Conservation (phyloP, 352 stramenopile genomes). For the Phytopythium oedochilum region DNA sequence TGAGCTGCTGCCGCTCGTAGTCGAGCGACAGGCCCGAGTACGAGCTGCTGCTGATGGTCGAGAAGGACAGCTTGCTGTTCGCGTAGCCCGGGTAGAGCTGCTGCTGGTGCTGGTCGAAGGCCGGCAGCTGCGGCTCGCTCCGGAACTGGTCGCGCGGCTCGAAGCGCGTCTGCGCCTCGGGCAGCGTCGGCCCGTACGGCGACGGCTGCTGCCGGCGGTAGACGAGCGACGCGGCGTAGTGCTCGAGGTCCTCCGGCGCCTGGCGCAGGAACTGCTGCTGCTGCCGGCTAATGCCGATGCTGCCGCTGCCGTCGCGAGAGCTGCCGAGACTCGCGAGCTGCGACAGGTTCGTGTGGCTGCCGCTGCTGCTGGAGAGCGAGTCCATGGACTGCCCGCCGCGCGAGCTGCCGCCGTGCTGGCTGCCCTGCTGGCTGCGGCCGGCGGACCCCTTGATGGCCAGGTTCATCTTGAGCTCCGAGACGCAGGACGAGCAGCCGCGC, state of each 20-base stretch:
- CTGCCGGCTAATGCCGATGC: not conserved
- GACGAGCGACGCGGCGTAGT: not conserved
- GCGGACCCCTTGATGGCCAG: conserved; percentile 9
- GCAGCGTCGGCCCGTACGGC: conserved; percentile 1
- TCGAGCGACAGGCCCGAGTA: conserved; percentile 35
- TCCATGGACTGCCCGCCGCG: not conserved
- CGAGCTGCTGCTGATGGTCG: conserved; percentile 38
- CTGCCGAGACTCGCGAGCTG: conserved; percentile 16
- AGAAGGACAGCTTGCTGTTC: conserved; percentile 35
- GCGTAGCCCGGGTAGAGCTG: conserved; percentile 11
- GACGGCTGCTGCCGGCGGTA: not conserved
- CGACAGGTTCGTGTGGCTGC: conserved; percentile 11
- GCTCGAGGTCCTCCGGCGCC: not conserved
- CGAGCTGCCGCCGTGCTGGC: not conserved
- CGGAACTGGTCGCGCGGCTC: conserved; percentile 5
- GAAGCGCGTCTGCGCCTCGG: conserved; percentile 5
- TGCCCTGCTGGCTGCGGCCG: conserved; percentile 8
- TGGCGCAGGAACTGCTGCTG: not conserved
- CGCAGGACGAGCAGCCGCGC: conserved; percentile 28
- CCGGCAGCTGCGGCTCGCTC: not conserved
- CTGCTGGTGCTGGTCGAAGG: conserved; percentile 14
- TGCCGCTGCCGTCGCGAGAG: not conserved
- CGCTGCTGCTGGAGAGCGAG: conserved; percentile 12
- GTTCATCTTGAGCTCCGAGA: conserved; percentile 30
- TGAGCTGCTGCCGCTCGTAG: conserved; percentile 9